Evolutionary conservation across 306 rosid species (phyloP).

Genomic region (Dalbergia oliveri): DNA sequence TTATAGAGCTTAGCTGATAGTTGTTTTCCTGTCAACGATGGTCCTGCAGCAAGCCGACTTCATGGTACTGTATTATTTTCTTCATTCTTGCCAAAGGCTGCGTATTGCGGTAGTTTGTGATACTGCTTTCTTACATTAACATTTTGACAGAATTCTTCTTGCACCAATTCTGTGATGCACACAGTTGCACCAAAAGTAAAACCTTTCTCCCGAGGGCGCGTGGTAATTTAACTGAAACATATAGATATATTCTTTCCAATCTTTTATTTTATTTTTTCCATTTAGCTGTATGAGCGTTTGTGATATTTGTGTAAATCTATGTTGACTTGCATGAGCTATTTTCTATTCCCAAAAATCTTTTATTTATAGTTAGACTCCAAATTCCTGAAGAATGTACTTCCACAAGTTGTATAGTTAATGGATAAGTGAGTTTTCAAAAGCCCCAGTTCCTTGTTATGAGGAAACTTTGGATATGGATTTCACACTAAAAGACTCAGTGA

Average conservation of each 20-base stretch:
- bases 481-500: neutral
- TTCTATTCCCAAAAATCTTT: slow-evolving; percentile 33
- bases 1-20: slow-evolving; percentile 69
- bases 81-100: slow-evolving; percentile 40
- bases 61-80: slow-evolving; percentile 61
- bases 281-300: slow-evolving; percentile 6
- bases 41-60: slow-evolving; percentile 72
- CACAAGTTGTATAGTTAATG: slow-evolving; percentile 4
- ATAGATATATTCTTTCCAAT: neutral
- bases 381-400: slow-evolving; percentile 1
- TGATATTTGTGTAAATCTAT: neutral
- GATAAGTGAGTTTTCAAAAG: neutral
- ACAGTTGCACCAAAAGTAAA: slow-evolving; percentile 68
- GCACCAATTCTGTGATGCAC: slow-evolving; percentile 86
- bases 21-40: slow-evolving; percentile 74
- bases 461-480: slow-evolving; percentile 24
- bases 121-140: slow-evolving; percentile 33
- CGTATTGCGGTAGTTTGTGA: slow-evolving; percentile 14
- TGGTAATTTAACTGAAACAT: slow-evolving; percentile 56
- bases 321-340: neutral
- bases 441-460: neutral
- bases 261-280: neutral
- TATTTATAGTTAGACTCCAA: slow-evolving; percentile 32
- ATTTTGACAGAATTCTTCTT: slow-evolving; percentile 71
- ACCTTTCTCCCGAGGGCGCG: slow-evolving; percentile 78